Evolutionary conservation across 768 basidiomycete species (phyloP).

Genomic region (Naganishia onofrii): DNA sequence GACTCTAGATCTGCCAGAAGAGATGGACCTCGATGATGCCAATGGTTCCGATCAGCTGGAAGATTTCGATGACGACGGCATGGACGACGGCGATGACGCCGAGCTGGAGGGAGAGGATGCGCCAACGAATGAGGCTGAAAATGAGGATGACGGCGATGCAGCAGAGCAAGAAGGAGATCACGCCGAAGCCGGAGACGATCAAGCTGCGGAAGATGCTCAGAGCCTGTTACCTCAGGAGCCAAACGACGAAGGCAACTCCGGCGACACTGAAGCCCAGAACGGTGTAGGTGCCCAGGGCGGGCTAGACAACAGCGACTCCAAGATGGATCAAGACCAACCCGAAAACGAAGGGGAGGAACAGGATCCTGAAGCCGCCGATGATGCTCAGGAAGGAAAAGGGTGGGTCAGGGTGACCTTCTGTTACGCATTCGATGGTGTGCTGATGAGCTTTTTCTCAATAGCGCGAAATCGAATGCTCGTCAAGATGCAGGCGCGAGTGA

Average conservation of each 20-base stretch:
- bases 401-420: neutral
- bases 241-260: slow-evolving; percentile 18
- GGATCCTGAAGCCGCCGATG: slow-evolving; percentile 44
- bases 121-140: slow-evolving; percentile 34
- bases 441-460: neutral
- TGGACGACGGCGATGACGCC: slow-evolving; percentile 49
- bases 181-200: slow-evolving; percentile 43
- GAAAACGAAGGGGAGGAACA: slow-evolving; percentile 46
- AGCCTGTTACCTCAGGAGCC: slow-evolving; percentile 25
- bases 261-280: slow-evolving; percentile 22
- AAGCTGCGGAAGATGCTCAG: slow-evolving; percentile 36
- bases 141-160: slow-evolving; percentile 29
- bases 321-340: slow-evolving; percentile 39
- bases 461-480: slow-evolving; percentile 34
- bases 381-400: slow-evolving; percentile 17
- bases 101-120: slow-evolving; percentile 33
- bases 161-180: slow-evolving; percentile 51
- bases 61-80: slow-evolving; percentile 44
- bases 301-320: slow-evolving; percentile 19
- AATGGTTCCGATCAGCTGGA: slow-evolving; percentile 41
- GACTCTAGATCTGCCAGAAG: slow-evolving; percentile 83
- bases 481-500: slow-evolving; percentile 36
- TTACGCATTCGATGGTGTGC: neutral
- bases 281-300: slow-evolving; percentile 29
- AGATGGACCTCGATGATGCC: slow-evolving; percentile 63